Base-by-base conservation (phyloP, 768 basidiomycete genomes). In the Epithele typhae region DNA sequence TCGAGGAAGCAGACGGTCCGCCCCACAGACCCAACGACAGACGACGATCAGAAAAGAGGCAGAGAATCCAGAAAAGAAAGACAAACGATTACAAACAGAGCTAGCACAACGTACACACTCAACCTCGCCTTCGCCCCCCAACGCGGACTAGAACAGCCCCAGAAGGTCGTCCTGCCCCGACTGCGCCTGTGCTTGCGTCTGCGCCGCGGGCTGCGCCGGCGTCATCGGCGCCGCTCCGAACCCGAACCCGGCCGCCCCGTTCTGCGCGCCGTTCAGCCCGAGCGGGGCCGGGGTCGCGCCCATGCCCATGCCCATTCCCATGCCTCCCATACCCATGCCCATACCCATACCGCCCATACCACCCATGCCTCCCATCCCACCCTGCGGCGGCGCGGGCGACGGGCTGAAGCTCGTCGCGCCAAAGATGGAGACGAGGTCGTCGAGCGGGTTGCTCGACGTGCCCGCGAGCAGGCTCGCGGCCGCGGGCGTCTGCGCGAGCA, bases 351-450 rank as follows among this genome's bases (percentile, higher is more conserved):
- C n/a, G n/a, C n/a, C n/a, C n/a, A n/a, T n/a, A n/a, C n/a, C n/a
- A n/a, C n/a, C n/a, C n/a, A n/a, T n/a, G n/a, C n/a, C n/a, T n/a
- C n/a, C n/a, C n/a, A n/a, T n/a, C n/a, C n/a, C 45, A n/a, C n/a
- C n/a, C n/a, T n/a, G n/a, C n/a, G n/a, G n/a, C 34, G 55, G 49
- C 46, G 52, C 57, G 15, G 45, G 47, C 10, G 48, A 57, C 24
- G 60, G 61, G 45, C 57, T 60, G 18, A 67, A 64, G 52, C 68
- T 62, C 53, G 71, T 59, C 59, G 69, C 59, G 14, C 90, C 91
- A 62, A 96, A 96, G 55, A 96, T 89, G 7, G 92, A 93, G 19
- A 94, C 92, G 10, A 96, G 76, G 63, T 96, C 92, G 64, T 95
- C 92, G 36, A 95, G 72, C 1, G 93, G 93, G 62, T 96, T 96